These are phyloP conservation scores for Rhizophora mangle DNA, from an alignment of 345 rosid genomes.

Conservation along the genomic window DNA sequence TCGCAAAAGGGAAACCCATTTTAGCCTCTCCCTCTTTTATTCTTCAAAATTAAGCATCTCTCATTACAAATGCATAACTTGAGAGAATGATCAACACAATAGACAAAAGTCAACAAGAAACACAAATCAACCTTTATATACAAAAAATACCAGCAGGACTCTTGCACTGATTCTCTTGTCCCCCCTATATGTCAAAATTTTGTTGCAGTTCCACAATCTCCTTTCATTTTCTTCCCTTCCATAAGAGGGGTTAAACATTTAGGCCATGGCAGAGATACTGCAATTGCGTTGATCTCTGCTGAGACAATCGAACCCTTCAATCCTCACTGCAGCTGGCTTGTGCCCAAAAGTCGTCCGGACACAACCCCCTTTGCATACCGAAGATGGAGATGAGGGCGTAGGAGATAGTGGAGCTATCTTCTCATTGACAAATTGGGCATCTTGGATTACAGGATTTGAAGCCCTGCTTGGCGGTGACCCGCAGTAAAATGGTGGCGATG, in stretches of 20 bases:
- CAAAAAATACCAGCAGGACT: background rate
- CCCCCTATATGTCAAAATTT: conserved; percentile 24
- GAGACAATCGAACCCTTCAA: conserved; percentile 81
- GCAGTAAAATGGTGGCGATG: conserved; percentile 60
- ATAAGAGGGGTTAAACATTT: conserved; percentile 1
- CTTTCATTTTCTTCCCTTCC: background rate
- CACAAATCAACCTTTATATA: background rate
- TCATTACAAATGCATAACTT: conserved; percentile 24
- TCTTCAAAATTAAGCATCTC: conserved; percentile 26
- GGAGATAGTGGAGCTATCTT: conserved; percentile 23
- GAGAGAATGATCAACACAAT: conserved; percentile 7
- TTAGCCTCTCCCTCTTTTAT: conserved; percentile 17
- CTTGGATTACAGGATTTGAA: conserved; percentile 64
- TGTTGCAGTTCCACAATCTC: conserved; percentile 1
- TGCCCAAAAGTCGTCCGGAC: conserved; percentile 55
- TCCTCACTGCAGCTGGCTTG: conserved; percentile 62
- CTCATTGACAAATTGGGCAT: conserved; percentile 53
- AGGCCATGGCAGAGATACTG: conserved; percentile 75
- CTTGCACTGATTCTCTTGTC: background rate
- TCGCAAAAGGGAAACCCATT: background rate
- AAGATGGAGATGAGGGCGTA: conserved; percentile 27
- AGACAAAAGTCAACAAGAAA: background rate
- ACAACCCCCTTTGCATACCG: conserved; percentile 36
- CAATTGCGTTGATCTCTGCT: conserved; percentile 51
- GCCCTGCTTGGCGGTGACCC: conserved; percentile 79